phyloP scores from a whole-genome alignment of 2,329 filamentous ascomycete genomes.

The Phaeosphaeria sp. region DNA sequence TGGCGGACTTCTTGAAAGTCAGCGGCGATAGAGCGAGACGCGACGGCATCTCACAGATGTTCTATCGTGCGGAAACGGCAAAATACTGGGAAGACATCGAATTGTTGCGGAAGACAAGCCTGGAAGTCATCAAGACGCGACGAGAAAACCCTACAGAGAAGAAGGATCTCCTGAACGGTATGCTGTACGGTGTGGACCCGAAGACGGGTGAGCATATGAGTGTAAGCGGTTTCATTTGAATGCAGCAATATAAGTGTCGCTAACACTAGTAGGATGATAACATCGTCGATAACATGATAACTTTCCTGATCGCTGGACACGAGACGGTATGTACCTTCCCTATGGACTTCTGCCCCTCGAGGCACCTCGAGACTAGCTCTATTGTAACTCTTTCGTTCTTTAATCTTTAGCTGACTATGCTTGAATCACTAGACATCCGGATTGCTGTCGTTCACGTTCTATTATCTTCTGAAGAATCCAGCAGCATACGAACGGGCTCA shows the following conservation, averaged over 20 bases:
- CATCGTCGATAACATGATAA: slow-evolving; percentile 72
- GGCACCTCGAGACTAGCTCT: neutral
- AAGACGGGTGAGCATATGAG: slow-evolving; percentile 65
- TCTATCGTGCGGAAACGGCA: slow-evolving; percentile 41
- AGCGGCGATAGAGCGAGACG: slow-evolving; percentile 43
- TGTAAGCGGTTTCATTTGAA: slow-evolving; percentile 5
- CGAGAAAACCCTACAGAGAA: slow-evolving; percentile 60
- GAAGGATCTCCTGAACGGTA: slow-evolving; percentile 66
- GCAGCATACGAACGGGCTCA: slow-evolving; percentile 57
- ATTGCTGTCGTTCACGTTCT: slow-evolving; percentile 53
- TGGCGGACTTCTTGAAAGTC: slow-evolving; percentile 47
- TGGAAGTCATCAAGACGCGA: slow-evolving; percentile 64
- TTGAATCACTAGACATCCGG: slow-evolving; percentile 34
- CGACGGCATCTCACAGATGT: slow-evolving; percentile 40
- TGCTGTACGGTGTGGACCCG: slow-evolving; percentile 66
- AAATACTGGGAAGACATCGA: slow-evolving; percentile 63
- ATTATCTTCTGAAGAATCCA: slow-evolving; percentile 61
- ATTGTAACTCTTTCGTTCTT: neutral
- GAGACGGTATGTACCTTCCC: slow-evolving; percentile 28
- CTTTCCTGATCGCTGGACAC: slow-evolving; percentile 62
- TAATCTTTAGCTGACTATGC: neutral
- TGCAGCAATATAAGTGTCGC: neutral
- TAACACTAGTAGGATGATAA: slow-evolving; percentile 56
- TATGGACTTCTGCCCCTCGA: neutral
- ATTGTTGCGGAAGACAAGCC: slow-evolving; percentile 61